These are phyloP conservation scores for Zizania latifolia DNA, from an alignment of 176 grass and related monocot species.

Conservation along the genomic window DNA sequence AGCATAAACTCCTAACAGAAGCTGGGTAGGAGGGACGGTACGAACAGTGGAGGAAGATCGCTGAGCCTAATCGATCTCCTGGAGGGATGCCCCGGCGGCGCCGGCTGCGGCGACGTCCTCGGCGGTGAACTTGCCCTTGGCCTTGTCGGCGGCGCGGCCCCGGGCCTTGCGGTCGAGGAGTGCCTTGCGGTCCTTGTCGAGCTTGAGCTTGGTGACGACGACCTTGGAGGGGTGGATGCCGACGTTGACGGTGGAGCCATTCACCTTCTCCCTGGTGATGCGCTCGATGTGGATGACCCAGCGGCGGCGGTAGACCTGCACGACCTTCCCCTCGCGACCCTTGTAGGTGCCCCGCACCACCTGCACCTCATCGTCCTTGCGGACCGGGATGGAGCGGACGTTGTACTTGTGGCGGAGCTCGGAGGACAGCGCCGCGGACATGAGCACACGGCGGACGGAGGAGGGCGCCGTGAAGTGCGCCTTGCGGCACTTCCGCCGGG, in stretches of 20 bases:
- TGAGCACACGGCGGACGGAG: conserved; percentile 79
- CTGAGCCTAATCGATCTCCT: conserved; percentile 67
- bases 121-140: conserved; percentile 88
- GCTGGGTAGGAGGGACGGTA: conserved; percentile 11
- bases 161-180: conserved; percentile 86
- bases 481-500: conserved; percentile 91
- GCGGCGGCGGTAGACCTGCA: conserved; percentile 91
- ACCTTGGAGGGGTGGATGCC: conserved; percentile 88
- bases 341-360: conserved; percentile 88
- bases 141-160: conserved; percentile 85
- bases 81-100: conserved; percentile 61
- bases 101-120: conserved; percentile 71
- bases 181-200: conserved; percentile 95
- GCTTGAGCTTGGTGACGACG: conserved; percentile 80
- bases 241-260: conserved; percentile 86
- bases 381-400: conserved; percentile 78
- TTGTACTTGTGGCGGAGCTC: conserved; percentile 95
- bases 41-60: not conserved
- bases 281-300: conserved; percentile 98
- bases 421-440: conserved; percentile 75
- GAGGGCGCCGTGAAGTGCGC: conserved; percentile 95
- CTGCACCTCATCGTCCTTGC: conserved; percentile 96
- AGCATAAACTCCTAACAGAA: conserved; percentile 26
- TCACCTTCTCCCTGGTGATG: conserved; percentile 95
- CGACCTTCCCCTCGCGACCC: conserved; percentile 94